Evolutionary conservation across 106 monocot species (phyloP), one percentile per base, ranked within the genome.

Genomic region (Apostasia shenzhenica): DNA sequence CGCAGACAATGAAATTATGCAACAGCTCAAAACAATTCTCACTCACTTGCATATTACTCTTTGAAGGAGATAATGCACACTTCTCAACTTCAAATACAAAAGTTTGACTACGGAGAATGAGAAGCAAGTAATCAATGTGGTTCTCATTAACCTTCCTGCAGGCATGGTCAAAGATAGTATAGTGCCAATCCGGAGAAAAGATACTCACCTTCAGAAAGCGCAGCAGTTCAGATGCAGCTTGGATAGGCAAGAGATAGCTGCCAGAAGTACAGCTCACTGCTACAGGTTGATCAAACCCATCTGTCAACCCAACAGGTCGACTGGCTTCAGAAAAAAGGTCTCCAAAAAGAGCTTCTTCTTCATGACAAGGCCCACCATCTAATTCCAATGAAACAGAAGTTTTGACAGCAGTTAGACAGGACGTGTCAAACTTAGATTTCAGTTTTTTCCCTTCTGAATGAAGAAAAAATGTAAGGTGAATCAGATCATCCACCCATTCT

Each of bases 291-390:
- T 99, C 93, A 72, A 63, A 54, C 3, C 71, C 80, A 72, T 99
- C 93, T 57, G 71, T 14, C 0, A 69, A 56, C 14, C 84, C 92
- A n/a, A 63, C 6, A 14, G 93, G 69, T 1, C 90, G 82, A 63
- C 59, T 82, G 75, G 80, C 83, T 88, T 99, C 99, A 46, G 92
- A 85, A 71, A 99, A 99, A 69, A 99, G 99, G 74, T 99, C 57
- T 41, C 99, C 99, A 88, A 99, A 99, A 58, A 99, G 80, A 6
- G 99, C 99, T 69, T 99, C 99, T 60, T 99, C 99, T 67, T 99
- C 99, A 78, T 90, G 99, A 76, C 57, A 85, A 50, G 62, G 49
- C 52, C 78, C 63, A 74, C 73, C 73, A 14, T 99, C 99, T 1
- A 57, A 69, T 37, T 99, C 99, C 55, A 77, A 73, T 46, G 65